Conservation (phyloP, 177 flowering plant species). For the Tripterygium wilfordii region DNA sequence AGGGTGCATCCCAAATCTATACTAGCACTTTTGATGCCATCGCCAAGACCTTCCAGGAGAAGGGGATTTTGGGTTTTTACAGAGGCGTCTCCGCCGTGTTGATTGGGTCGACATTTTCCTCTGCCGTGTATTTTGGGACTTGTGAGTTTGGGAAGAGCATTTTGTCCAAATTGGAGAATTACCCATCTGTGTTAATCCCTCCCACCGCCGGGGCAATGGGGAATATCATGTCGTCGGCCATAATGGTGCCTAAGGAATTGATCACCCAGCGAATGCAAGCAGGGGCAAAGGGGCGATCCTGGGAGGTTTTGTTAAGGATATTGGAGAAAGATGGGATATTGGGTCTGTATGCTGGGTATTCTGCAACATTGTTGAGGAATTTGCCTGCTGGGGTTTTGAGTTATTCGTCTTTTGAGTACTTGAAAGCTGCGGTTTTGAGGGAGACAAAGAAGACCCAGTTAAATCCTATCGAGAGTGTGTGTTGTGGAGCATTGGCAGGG, state of each 20-base stretch:
- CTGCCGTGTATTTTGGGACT: constrained; percentile 93
- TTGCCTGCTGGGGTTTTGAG: constrained; percentile 94
- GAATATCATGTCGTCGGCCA: constrained; percentile 85
- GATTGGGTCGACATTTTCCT: constrained; percentile 80
- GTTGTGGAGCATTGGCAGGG: constrained; percentile 95
- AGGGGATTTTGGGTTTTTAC: constrained; percentile 86
- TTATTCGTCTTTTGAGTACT: constrained; percentile 91
- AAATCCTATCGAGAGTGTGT: constrained; percentile 80
- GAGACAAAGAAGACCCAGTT: constrained; percentile 42
- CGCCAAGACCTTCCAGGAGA: constrained; percentile 60
- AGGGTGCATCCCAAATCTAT: constrained; percentile 73
- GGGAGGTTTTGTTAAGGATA: constrained; percentile 77
- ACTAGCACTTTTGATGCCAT: constrained; percentile 60
- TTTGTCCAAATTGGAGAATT: constrained; percentile 43
- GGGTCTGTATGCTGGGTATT: constrained; percentile 92
- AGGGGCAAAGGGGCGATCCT: constrained; percentile 81
- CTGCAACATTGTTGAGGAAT: constrained; percentile 90
- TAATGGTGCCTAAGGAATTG: constrained; percentile 96
- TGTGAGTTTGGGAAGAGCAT: constrained; percentile 95
- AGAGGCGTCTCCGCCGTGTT: constrained; percentile 91
- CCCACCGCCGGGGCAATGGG: constrained; percentile 99
- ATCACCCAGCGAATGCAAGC: constrained; percentile 95
- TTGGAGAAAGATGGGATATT: constrained; percentile 77
- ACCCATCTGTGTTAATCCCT: constrained; percentile 71
- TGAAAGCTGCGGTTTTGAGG: constrained; percentile 82